These are phyloP conservation scores for Mortierella alpina DNA, from an alignment of 192 early-diverging fungal genomes.

Conservation along the genomic window DNA sequence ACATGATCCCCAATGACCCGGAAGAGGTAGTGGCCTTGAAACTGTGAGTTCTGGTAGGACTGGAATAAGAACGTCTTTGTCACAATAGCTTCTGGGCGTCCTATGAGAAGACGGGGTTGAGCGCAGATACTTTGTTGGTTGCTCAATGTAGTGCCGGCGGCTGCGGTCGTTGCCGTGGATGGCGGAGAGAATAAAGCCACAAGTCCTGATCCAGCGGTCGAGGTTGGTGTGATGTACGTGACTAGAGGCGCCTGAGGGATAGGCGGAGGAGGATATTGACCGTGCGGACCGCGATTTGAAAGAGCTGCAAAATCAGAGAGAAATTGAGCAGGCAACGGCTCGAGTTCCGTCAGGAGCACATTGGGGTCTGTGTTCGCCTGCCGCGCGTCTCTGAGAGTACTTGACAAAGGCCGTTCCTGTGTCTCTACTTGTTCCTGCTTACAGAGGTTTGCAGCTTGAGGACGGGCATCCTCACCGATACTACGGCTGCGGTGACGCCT, in stretches of 20 bases:
- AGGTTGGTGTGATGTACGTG: constrained; percentile 5
- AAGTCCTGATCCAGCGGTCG: constrained; percentile 7
- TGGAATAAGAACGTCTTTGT: constrained; percentile 39
- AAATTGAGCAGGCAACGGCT: constrained; percentile 19
- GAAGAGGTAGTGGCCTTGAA: constrained; percentile 44
- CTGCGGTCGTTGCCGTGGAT: background rate
- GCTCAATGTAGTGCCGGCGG: background rate
- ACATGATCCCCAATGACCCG: constrained; percentile 23
- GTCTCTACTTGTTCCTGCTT: background rate
- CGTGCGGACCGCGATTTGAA: background rate
- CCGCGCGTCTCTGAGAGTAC: constrained; percentile 21
- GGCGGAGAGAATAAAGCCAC: background rate
- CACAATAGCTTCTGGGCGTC: background rate
- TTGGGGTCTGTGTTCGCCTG: constrained; percentile 18
- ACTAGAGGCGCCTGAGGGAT: constrained; percentile 4
- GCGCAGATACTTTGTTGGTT: background rate
- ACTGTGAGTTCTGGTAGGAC: constrained; percentile 19
- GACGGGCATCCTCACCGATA: constrained; percentile 10
- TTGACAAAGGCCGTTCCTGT: constrained; percentile 8
- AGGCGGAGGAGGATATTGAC: background rate
- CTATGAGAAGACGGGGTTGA: background rate
- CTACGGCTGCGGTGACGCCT: constrained; percentile 27
- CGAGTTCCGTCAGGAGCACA: constrained; percentile 19
- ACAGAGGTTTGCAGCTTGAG: background rate
- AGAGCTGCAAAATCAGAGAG: constrained; percentile 9